Evolutionary conservation across 1,284 basidiomycete species (phyloP), one percentile per base, ranked within the genome.

Genomic region (Trichosporon inkin): DNA sequence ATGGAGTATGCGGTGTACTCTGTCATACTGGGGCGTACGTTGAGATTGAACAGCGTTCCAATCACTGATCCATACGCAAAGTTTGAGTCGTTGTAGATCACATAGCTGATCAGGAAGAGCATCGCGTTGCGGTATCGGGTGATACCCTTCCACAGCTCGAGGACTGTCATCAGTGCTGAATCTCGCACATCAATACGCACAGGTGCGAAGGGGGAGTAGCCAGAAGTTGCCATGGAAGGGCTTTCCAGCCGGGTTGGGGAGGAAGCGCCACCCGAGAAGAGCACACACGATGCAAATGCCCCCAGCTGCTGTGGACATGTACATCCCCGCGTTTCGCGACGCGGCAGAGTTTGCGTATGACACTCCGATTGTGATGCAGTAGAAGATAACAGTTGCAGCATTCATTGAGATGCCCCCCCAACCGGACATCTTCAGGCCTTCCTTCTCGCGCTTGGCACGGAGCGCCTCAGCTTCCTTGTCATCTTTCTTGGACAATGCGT

Each of bases 1-100:
- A 60, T 44, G 1, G 22, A 44, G 22, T 60, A 60, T 10, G 53
- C 52, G 32, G 58, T 60, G 41, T 10, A 60, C 24, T 60, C 58
- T 3, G 28, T 19, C n/a, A 60, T 38, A 3, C 24, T 34, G 1
- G 58, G 58, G 1, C 58, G 58, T 11, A 55, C 36, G 32, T 14
- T 28, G 14, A 55, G 34, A 34, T 60, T 60, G 53, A 55, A 60
- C 14, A 60, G 36, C 3, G 28, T 41, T 6, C 58, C 52, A 11
- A 37, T 55, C 20, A 60, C 58, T 2, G 39, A 37, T 20, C 39
- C 34, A 20, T 55, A 60, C 13, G 58, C 58, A 22, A 60, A 60
- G 19, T 37, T 22, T 2, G 58, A 54, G 41, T 60, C 58, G 35
- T 60, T 60, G 53, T 41, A 60, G 34, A 60, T 51, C n/a, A 41